These are phyloP conservation scores for Nemania diffusa DNA, from an alignment of 2,329 filamentous ascomycete genomes.

Conservation along the genomic window DNA sequence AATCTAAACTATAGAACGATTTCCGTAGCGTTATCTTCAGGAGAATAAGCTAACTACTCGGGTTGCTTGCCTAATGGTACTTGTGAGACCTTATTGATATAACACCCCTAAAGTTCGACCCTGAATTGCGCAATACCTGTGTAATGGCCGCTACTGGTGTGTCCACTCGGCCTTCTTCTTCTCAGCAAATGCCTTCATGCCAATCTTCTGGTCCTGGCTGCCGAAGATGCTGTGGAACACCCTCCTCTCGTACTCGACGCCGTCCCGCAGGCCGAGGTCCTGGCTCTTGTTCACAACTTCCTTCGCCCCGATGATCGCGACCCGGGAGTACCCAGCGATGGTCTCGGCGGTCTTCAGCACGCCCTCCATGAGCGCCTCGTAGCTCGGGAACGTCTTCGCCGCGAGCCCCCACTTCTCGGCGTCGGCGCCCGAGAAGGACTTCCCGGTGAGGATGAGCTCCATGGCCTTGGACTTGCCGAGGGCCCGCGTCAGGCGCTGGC, in stretches of 20 bases:
- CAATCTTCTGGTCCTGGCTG: slow-evolving; percentile 96
- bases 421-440: slow-evolving; percentile 83
- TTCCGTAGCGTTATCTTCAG: neutral
- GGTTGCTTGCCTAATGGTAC: neutral
- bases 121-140: neutral
- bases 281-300: slow-evolving; percentile 99
- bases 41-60: neutral
- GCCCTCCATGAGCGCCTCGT: slow-evolving; percentile 84
- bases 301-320: slow-evolving; percentile 91
- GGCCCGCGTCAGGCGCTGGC: slow-evolving; percentile 84
- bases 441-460: slow-evolving; percentile 90
- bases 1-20: neutral
- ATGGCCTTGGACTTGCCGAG: slow-evolving; percentile 88
- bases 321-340: slow-evolving; percentile 85
- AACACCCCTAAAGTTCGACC: neutral
- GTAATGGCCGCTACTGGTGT: slow-evolving; percentile 67
- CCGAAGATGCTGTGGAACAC: slow-evolving; percentile 95
- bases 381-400: slow-evolving; percentile 79
- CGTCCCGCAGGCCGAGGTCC: slow-evolving; percentile 86
- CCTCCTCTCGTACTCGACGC: slow-evolving; percentile 92
- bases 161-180: slow-evolving; percentile 95
- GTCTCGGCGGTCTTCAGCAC: slow-evolving; percentile 86
- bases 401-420: slow-evolving; percentile 93
- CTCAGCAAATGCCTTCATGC: slow-evolving; percentile 93
- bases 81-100: neutral